These are phyloP conservation scores for Nematodospora valgi DNA, from an alignment of 805 yeast genomes.

Conservation along the genomic window DNA sequence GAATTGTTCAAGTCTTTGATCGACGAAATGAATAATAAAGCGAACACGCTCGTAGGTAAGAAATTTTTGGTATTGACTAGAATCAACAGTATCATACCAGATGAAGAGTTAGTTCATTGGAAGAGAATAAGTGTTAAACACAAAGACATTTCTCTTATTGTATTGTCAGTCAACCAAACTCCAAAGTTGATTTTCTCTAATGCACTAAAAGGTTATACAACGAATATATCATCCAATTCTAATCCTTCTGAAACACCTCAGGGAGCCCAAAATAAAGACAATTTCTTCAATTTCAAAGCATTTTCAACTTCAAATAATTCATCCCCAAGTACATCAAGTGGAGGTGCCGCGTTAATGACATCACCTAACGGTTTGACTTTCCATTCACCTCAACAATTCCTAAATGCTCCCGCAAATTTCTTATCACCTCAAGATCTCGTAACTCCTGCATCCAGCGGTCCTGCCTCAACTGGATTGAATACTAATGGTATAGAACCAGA, in stretches of 20 bases:
- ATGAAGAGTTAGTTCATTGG: constrained; percentile 80
- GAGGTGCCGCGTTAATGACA: constrained; percentile 18
- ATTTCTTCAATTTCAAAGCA: constrained; percentile 6
- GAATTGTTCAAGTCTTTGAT: constrained; percentile 37
- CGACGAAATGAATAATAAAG: constrained; percentile 28
- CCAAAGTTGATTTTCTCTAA: constrained; percentile 43
- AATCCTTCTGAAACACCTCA: background rate
- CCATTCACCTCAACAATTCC: constrained; percentile 37
- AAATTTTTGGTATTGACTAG: constrained; percentile 66
- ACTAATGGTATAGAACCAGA: constrained; percentile 14
- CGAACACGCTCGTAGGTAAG: constrained; percentile 41
- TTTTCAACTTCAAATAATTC: constrained; percentile 17
- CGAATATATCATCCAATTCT: background rate
- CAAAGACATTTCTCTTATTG: constrained; percentile 57
- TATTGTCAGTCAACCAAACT: constrained; percentile 61
- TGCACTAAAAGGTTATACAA: constrained; percentile 3
- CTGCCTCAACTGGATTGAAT: background rate
- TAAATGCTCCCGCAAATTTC: constrained; percentile 30
- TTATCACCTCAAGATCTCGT: constrained; percentile 23
- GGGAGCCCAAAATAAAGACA: constrained; percentile 7
- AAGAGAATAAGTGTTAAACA: constrained; percentile 63
- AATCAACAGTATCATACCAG: constrained; percentile 70
- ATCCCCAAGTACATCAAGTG: constrained; percentile 18
- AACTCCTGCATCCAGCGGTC: constrained; percentile 5
- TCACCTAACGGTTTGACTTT: constrained; percentile 32